Evolutionary conservation across 768 basidiomycete species (phyloP).

Genomic region (Podaxis mareebaensis): DNA sequence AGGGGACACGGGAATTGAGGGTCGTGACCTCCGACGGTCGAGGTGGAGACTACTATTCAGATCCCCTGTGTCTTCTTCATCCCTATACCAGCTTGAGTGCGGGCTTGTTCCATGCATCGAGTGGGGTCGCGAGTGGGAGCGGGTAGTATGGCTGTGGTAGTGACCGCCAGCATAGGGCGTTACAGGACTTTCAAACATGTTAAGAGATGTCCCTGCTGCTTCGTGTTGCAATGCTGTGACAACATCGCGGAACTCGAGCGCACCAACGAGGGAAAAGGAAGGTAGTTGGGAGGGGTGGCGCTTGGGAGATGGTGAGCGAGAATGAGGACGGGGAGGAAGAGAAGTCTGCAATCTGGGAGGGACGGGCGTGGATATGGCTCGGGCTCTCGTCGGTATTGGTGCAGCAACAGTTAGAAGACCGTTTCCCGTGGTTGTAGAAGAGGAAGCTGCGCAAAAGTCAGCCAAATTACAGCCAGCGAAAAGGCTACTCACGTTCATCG

Average conservation of each 20-base stretch:
- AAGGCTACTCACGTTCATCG: conserved; percentile 56
- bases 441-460: conserved; percentile 19
- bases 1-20: neutral
- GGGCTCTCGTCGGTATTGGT: conserved; percentile 36
- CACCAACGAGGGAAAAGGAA: conserved; percentile 90
- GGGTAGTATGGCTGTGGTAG: conserved; percentile 48
- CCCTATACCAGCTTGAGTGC: conserved; percentile 27
- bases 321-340: conserved; percentile 40
- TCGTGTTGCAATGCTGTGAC: conserved; percentile 78
- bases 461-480: neutral
- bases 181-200: conserved; percentile 62
- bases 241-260: conserved; percentile 93
- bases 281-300: conserved; percentile 56
- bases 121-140: conserved; percentile 14
- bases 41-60: conserved; percentile 24
- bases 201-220: conserved; percentile 57
- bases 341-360: conserved; percentile 38
- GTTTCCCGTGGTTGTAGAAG: conserved; percentile 20
- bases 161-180: conserved; percentile 79
- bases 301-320: conserved; percentile 54
- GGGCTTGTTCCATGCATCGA: conserved; percentile 16
- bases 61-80: conserved; percentile 25
- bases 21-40: conserved; percentile 5
- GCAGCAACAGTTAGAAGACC: conserved; percentile 29
- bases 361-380: conserved; percentile 39